Base-by-base conservation (phyloP, 306 rosid genomes). In the Lablab purpureus region DNA sequence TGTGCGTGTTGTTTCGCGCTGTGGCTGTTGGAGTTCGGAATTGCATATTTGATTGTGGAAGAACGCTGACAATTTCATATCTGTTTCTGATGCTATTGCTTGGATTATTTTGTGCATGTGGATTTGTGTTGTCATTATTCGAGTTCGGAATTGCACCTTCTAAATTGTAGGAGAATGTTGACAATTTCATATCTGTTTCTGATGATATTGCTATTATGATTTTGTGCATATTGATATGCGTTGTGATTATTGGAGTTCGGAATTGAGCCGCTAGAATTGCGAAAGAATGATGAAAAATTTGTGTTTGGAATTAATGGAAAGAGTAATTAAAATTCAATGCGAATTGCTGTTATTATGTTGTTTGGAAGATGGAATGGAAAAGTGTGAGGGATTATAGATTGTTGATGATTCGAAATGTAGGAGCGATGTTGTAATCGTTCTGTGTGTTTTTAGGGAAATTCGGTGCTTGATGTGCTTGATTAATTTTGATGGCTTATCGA, bases 361-460 rank as follows among this genome's bases (percentile, higher is more conserved):
- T 67, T 14, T 77, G 23, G 74, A 28, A 18, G 41, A 22, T 80
- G 56, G 14, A 28, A 25, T 4, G 6, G 55, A n/a, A 34, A 47
- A 27, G 0, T 41, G 28, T 5, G 21, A 18, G 65, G 52, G 58
- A 27, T 45, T 41, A 10, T 14, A 21, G 54, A n/a, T 25, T 37
- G 30, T 80, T 18, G 55, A 52, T 64, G 67, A 51, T 51, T 80
- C 10, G 27, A 9, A 51, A 49, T 51, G 45, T 27, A 60, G 13
- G 56, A 7, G 25, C 21, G 17, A 51, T 25, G 3, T 72, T 50
- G 32, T 17, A 60, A 36, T 14, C n/a, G 15, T 25, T 49, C 14
- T 14, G 46, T 19, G 41, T 71, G 46, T 64, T 28, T 65, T 40
- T 0, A n/a, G 52, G 1, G 28, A 65, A 52, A 27, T 11, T 65